These are phyloP conservation scores for Mariannaea sp. DNA, from an alignment of 2,329 filamentous ascomycete species.

Conservation along the genomic window DNA sequence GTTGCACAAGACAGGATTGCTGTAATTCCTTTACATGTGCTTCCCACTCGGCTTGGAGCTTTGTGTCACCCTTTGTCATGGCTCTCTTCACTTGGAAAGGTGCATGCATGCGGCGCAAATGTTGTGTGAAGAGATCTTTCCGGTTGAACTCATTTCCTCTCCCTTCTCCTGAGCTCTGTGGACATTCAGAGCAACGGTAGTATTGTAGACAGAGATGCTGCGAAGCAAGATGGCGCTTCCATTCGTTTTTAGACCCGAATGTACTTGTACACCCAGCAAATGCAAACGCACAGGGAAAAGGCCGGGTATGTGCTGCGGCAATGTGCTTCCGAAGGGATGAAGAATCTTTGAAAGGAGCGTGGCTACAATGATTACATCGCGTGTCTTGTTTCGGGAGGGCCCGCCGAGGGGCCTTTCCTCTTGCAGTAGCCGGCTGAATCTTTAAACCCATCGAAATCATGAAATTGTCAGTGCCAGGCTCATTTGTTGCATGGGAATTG, in stretches of 20 bases:
- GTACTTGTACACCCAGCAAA: conserved; percentile 82
- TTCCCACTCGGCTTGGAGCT: conserved; percentile 67
- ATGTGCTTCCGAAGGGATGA: conserved; percentile 70
- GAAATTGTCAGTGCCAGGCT: conserved; percentile 37
- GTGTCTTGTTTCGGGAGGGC: conserved; percentile 64
- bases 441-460: conserved; percentile 32
- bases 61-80: conserved; percentile 61
- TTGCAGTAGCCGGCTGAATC: conserved; percentile 34
- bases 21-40: conserved; percentile 72
- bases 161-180: conserved; percentile 57
- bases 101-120: conserved; percentile 91
- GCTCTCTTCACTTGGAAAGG: conserved; percentile 67
- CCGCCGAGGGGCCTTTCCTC: conserved; percentile 50
- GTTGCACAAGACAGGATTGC: conserved; percentile 70
- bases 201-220: conserved; percentile 79
- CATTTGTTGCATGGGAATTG: conserved; percentile 44
- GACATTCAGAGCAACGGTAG: conserved; percentile 67
- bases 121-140: conserved; percentile 94
- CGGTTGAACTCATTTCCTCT: conserved; percentile 81
- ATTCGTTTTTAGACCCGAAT: conserved; percentile 94
- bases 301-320: conserved; percentile 69
- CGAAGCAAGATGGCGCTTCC: conserved; percentile 92
- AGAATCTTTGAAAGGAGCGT: conserved; percentile 69
- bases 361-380: conserved; percentile 64
- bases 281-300: conserved; percentile 85